phyloP scores from a whole-genome alignment of 1,284 basidiomycete species.

The Irpex rosettiformis region DNA sequence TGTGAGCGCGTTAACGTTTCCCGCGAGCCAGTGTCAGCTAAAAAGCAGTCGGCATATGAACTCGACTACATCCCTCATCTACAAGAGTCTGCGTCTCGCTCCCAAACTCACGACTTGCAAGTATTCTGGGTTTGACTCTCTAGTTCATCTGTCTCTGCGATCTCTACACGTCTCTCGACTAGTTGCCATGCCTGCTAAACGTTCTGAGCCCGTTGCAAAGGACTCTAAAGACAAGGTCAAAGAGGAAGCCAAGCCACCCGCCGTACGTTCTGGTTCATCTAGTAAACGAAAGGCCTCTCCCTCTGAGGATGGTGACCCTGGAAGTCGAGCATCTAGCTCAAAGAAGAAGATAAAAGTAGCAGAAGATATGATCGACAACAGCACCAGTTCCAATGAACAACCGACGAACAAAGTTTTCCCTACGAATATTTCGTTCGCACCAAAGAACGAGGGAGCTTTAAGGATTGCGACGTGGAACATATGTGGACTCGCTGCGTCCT shows the following conservation, averaged over 20 bases:
- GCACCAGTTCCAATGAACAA: constrained; percentile 41
- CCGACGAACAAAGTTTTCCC: constrained; percentile 74
- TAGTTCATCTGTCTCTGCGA: neutral
- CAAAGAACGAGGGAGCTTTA: constrained; percentile 41
- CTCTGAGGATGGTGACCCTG: neutral
- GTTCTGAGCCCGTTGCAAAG: constrained; percentile 1
- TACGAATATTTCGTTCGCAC: constrained; percentile 57
- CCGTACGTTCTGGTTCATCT: neutral
- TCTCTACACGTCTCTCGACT: neutral
- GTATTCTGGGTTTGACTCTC: neutral
- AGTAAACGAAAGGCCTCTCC: constrained; percentile 6
- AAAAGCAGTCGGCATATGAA: too few species aligned
- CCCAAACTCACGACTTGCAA: neutral
- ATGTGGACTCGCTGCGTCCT: constrained; percentile 62
- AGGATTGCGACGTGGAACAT: constrained; percentile 78
- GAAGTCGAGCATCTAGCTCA: neutral
- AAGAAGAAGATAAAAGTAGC: constrained; percentile 14
- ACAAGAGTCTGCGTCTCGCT: neutral
- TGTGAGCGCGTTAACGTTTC: too few species aligned
- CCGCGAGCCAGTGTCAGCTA: too few species aligned
- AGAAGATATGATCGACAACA: constrained; percentile 22
- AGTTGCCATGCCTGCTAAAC: constrained; percentile 6
- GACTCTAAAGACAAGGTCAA: neutral
- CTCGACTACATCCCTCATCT: neutral
- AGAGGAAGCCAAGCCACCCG: neutral